phyloP scores from a whole-genome alignment of 2,329 filamentous ascomycete species.

The Eurotiales sp. region DNA sequence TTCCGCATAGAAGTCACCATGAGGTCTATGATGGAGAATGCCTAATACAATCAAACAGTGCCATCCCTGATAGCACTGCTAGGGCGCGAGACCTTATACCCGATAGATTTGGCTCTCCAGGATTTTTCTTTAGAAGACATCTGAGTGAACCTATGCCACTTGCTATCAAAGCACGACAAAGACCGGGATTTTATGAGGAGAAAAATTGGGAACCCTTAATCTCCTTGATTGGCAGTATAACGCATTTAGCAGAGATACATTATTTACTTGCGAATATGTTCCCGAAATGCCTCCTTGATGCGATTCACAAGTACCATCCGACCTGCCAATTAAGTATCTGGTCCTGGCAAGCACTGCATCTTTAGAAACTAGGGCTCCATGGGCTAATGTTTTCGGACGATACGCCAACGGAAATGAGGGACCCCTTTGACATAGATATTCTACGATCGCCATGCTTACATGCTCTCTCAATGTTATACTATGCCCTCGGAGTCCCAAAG shows the following conservation, averaged over 20 bases:
- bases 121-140: not conserved
- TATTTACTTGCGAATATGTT: slow-evolving; percentile 2
- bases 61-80: not conserved
- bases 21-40: not conserved
- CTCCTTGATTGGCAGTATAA: slow-evolving; percentile 1
- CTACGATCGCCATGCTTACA: slow-evolving; percentile 2
- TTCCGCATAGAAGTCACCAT: not conserved
- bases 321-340: slow-evolving; percentile 2
- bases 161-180: not conserved
- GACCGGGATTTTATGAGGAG: not conserved
- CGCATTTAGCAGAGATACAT: not conserved
- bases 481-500: too few species aligned
- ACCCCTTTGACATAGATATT: slow-evolving; percentile 1
- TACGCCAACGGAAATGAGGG: not conserved
- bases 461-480: not conserved
- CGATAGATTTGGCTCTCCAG: slow-evolving; percentile 1
- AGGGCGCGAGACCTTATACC: slow-evolving; percentile 1
- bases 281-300: slow-evolving; percentile 4
- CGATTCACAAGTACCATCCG: not conserved
- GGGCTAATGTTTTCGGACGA: too few species aligned
- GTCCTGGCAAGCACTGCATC: not conserved
- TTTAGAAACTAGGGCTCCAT: not conserved
- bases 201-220: slow-evolving; percentile 4
- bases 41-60: not conserved
- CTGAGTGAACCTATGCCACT: slow-evolving; percentile 39